Evolutionary conservation across 495 filamentous ascomycete genomes (phyloP).

Genomic region (Trichoderma reesei): DNA sequence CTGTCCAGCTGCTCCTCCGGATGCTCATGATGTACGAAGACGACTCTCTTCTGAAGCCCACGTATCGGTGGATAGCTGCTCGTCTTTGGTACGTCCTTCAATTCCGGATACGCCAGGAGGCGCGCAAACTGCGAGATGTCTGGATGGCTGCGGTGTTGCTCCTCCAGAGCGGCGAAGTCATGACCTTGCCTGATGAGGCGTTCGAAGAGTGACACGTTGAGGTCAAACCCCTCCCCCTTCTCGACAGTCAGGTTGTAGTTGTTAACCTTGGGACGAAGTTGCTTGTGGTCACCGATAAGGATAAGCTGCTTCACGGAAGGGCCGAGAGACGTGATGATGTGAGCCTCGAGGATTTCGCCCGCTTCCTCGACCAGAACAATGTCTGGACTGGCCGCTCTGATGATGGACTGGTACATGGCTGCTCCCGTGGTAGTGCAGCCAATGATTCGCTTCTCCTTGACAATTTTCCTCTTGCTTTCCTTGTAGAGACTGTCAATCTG

Average conservation of each 20-base stretch:
- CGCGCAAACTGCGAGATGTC: constrained; percentile 57
- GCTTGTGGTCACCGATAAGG: constrained; percentile 70
- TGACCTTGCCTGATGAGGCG: constrained; percentile 47
- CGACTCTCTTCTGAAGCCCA: constrained; percentile 51
- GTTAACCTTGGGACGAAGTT: constrained; percentile 63
- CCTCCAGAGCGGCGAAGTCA: constrained; percentile 44
- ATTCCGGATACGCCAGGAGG: constrained; percentile 51
- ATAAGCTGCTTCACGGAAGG: constrained; percentile 55
- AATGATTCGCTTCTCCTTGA: constrained; percentile 53
- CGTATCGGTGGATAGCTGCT: constrained; percentile 35
- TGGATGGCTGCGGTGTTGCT: constrained; percentile 64
- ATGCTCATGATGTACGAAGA: constrained; percentile 57
- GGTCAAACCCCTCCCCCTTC: constrained; percentile 56
- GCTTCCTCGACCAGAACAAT: constrained; percentile 67
- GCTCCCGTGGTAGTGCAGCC: constrained; percentile 69
- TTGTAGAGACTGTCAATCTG: constrained; percentile 31
- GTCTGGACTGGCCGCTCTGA: constrained; percentile 42
- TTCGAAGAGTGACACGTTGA: constrained; percentile 67
- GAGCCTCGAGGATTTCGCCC: constrained; percentile 65
- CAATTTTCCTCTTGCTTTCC: constrained; percentile 34
- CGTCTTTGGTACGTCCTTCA: constrained; percentile 50
- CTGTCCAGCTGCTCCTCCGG: constrained; percentile 36
- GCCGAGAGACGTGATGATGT: constrained; percentile 55
- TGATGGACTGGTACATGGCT: constrained; percentile 47
- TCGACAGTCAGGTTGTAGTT: constrained; percentile 56